These are phyloP conservation scores for Blastomyces gilchristii DNA, from an alignment of 2,329 filamentous ascomycete genomes.

Conservation along the genomic window DNA sequence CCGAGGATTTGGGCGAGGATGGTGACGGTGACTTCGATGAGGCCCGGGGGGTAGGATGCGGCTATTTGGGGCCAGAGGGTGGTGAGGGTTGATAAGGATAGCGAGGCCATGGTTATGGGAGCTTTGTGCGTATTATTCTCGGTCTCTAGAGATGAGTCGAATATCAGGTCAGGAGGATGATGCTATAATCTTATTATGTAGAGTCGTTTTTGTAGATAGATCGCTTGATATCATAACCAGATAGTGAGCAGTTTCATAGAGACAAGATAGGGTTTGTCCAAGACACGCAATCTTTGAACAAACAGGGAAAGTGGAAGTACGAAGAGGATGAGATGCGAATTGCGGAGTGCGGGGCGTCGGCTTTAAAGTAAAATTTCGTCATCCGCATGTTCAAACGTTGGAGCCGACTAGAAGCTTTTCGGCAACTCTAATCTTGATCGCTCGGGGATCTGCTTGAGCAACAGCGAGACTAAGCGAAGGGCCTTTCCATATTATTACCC, in stretches of 20 bases:
- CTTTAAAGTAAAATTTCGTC: too few relatives aligned
- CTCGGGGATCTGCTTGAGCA: not conserved
- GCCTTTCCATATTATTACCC: too few relatives aligned
- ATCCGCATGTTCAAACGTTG: not conserved
- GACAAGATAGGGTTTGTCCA: not conserved
- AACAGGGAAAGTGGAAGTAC: too few relatives aligned
- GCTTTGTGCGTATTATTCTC: not conserved
- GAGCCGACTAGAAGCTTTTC: not conserved
- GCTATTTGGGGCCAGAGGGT: constrained; percentile 8
- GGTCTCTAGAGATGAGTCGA: too few relatives aligned
- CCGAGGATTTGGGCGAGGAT: constrained; percentile 35
- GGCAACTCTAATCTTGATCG: not conserved
- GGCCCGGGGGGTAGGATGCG: constrained; percentile 12
- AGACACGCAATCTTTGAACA: not conserved
- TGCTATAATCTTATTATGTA: not conserved
- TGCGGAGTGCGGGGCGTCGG: too few relatives aligned
- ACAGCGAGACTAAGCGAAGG: too few relatives aligned
- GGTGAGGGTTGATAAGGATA: not conserved
- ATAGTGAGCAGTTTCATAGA: not conserved
- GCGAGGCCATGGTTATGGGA: not conserved
- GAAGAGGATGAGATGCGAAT: too few relatives aligned
- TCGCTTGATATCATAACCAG: not conserved
- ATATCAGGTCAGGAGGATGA: not conserved
- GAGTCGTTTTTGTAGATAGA: not conserved
- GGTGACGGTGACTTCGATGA: constrained; percentile 27